Percentiles rank a stretch among this genome's conserved stretches.
Conservation (phyloP, 441 rosid genomes). For the Populus tomentosa region DNA sequence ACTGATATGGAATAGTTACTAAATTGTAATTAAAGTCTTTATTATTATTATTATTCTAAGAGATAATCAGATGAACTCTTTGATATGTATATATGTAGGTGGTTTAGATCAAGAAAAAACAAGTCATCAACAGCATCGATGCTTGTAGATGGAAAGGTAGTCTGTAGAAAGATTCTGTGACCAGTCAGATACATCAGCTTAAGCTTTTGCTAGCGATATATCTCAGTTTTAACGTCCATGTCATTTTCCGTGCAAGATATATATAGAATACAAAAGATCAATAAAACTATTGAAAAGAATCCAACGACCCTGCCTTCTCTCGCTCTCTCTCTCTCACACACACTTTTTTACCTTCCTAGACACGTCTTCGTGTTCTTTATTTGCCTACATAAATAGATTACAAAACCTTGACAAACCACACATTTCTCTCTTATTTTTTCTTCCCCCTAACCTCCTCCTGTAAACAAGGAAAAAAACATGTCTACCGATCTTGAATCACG, state of each 20-base stretch:
- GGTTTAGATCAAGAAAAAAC: background rate
- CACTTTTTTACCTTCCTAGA: constrained; percentile 20
- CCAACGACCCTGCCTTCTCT: constrained; percentile 20
- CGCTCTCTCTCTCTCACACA: too few relatives aligned
- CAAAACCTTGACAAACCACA: background rate
- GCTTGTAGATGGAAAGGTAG: background rate
- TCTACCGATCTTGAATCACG: constrained; percentile 41
- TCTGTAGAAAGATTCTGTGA: constrained; percentile 2
- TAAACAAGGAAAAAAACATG: constrained; percentile 8
- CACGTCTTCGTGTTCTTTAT: constrained; percentile 22
- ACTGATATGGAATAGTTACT: too few relatives aligned
- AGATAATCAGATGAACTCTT: too few relatives aligned
- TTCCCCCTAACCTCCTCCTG: background rate
- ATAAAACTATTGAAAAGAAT: constrained; percentile 9
- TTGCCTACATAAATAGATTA: constrained; percentile 3
- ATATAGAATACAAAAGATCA: background rate
- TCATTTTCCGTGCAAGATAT: constrained; percentile 8
- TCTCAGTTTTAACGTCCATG: constrained; percentile 3
- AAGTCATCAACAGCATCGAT: background rate
- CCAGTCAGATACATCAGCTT: background rate
- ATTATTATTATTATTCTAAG: too few relatives aligned
- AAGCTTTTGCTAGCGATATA: background rate
- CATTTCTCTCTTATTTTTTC: background rate
- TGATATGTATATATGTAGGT: background rate
- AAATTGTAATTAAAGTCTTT: too few relatives aligned